Evolutionary conservation across 2,329 filamentous ascomycete species (phyloP), one percentile per base, ranked within the genome.

Genomic region (Dactylellina cionopaga): DNA sequence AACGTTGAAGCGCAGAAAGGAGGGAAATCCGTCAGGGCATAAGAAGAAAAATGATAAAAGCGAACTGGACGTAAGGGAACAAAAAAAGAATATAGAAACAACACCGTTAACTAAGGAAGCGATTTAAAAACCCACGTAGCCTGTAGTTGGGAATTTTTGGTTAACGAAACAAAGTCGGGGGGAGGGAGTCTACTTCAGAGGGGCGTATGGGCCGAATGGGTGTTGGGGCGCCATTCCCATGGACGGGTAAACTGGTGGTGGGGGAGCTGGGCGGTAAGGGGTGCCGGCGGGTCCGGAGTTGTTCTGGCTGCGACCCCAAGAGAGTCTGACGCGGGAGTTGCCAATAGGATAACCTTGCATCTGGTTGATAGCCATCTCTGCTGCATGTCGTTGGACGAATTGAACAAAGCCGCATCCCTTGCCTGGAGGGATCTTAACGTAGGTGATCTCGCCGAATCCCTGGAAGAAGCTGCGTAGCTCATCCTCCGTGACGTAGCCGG

Each of bases 401-500:
- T 99, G 95, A 70, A 99, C 95, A 80, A 99, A 99, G 68, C 95
- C 95, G 79, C 95, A 99, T 77, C 95, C 95, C 87, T 99, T 99
- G 83, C 95, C 95, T 75, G 95, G 94, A 59, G 95, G 95, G 70
- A 99, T 99, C 89, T 99, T 99, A 84, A 99, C 95, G 81, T 99
- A 99, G 78, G 95, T 99, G 80, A 99, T 99, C 81, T 99, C 95
- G 73, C 95, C 95, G 76, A 99, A 99, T 77, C 95, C 95, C 82
- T 99, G 95, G 89, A 99, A 99, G 87, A 99, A 99, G 0, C 93
- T 97, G 75, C 95, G 92, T n/a, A 99, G 90, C 85, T 99, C 95
- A 79, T 99, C 95, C 84, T 99, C 95, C 49, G 95, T 99, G 74
- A 99, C 95, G 79, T 99, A 99, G 76, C 95, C 95, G 35, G 93